Base-by-base conservation (phyloP, 2,329 filamentous ascomycete genomes). In the Tolypocladium sp. region DNA sequence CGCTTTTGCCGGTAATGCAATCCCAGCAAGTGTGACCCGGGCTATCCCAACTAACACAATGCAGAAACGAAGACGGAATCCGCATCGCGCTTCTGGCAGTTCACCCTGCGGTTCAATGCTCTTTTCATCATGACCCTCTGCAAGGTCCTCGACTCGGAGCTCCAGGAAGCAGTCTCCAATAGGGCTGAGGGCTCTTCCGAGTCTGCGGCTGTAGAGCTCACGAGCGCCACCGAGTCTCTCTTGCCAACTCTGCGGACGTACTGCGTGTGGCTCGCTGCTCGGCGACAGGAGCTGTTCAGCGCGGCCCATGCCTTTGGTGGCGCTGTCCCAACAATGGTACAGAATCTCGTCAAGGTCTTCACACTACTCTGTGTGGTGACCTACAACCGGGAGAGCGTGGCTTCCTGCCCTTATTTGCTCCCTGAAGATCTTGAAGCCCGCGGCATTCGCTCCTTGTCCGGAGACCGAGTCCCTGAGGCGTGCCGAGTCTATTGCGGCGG, bases 71-170 rank as follows among this genome's bases (percentile, higher is more conserved):
- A 77, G 71, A 79, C 75, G 10, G 66, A 73, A 17, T 68, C 72
- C 44, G 71, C 71, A 38, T 77, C 77, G 15, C 76, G 75, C 40
- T 81, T 82, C 12, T 83, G 79, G 63, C 79, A 83, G 60, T 92
- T 88, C 66, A 85, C 90, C 60, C 78, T 95, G 52, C 82, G 87
- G 30, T 83, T 96, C 62, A 96, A 96, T 67, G 78, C 91, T 55
- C 88, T 88, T 57, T 91, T 88, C 12, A 88, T 95, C 66, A 83
- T 87, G 59, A 82, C 83, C 1, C 78, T 96, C 38, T 82, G 92
- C 53, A 85, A 88, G 57, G 77, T 88, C 35, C 77, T 96, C 41
- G 79, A 87, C 63, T 80, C 83, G n/a, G 87, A 91, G 65, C 78
- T 96, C 3, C 82, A 63, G 38, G 59, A 66, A 33, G 65, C 63